A percentile compares a stretch with the other conserved stretches of the same genome.
These are phyloP conservation scores for Pythium utonaiense DNA, from an alignment of 352 stramenopile genomes.

Conservation along the genomic window DNA sequence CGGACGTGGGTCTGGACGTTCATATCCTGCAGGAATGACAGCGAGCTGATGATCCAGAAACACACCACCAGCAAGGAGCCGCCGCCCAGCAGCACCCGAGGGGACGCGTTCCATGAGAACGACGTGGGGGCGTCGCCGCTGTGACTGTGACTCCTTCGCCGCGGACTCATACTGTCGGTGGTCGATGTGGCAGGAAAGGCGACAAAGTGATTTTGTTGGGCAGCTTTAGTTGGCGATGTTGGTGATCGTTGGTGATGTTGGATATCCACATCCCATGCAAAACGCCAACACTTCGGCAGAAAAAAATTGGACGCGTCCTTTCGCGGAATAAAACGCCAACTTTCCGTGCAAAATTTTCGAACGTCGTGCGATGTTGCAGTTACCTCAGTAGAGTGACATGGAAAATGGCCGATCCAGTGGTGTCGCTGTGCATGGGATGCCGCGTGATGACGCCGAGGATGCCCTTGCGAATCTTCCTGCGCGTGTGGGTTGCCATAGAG, in stretches of 20 bases:
- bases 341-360: not conserved
- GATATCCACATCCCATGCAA: not conserved
- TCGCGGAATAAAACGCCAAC: not conserved
- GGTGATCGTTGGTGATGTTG: conserved; percentile 1
- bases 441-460: not conserved
- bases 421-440: not conserved
- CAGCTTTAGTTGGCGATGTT: not conserved
- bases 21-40: conserved; percentile 13
- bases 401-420: not conserved
- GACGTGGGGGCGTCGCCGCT: not conserved
- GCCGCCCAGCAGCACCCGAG: not conserved
- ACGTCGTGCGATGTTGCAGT: not conserved
- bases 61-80: not conserved
- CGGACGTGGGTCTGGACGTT: not conserved
- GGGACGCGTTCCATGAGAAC: not conserved
- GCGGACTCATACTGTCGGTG: not conserved
- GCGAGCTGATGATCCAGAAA: conserved; percentile 15
- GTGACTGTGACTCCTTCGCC: conserved; percentile 10
- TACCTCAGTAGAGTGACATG: conserved; percentile 7
- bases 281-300: not conserved
- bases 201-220: conserved; percentile 7
- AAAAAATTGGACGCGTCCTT: not conserved
- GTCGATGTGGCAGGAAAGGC: not conserved
- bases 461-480: no score
- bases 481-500: no score